phyloP scores from a whole-genome alignment of 306 rosid species.

The Vicia faba region DNA sequence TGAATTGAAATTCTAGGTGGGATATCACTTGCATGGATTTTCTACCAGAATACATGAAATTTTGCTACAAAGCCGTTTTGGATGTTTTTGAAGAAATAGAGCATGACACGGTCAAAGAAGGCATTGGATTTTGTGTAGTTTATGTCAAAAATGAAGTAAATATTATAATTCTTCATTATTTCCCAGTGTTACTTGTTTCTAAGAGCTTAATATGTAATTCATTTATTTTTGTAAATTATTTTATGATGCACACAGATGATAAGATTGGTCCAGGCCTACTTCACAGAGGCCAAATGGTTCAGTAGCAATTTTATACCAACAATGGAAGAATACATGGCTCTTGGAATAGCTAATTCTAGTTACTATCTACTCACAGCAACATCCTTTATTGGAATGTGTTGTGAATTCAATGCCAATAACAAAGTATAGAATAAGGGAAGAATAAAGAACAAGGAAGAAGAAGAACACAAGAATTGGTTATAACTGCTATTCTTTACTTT shows the following conservation, averaged over 20 bases:
- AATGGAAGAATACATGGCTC: conserved; percentile 15
- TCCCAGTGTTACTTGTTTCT: background rate
- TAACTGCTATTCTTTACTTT: too few relatives aligned
- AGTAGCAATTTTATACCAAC: background rate
- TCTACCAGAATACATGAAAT: conserved; percentile 40
- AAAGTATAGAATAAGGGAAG: too few relatives aligned
- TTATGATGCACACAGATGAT: background rate
- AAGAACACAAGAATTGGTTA: too few relatives aligned
- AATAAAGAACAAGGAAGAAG: too few relatives aligned
- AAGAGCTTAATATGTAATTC: background rate
- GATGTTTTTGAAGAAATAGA: conserved; percentile 38
- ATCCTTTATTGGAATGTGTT: conserved; percentile 4
- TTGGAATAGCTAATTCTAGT: background rate
- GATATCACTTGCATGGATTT: conserved; percentile 25
- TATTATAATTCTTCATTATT: background rate
- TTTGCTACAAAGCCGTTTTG: conserved; percentile 7
- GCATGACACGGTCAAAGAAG: conserved; percentile 33
- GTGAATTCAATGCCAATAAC: too few relatives aligned
- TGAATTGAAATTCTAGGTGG: conserved; percentile 24
- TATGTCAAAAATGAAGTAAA: conserved; percentile 18
- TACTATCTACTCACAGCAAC: background rate
- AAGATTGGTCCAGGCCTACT: background rate
- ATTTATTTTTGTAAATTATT: background rate
- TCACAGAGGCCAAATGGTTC: conserved; percentile 14
- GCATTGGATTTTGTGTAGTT: background rate